A percentile compares a stretch with the other conserved stretches of the same genome.
Evolutionary conservation across 176 grass and related monocot species (phyloP).

Genomic region (Avena eriantha): DNA sequence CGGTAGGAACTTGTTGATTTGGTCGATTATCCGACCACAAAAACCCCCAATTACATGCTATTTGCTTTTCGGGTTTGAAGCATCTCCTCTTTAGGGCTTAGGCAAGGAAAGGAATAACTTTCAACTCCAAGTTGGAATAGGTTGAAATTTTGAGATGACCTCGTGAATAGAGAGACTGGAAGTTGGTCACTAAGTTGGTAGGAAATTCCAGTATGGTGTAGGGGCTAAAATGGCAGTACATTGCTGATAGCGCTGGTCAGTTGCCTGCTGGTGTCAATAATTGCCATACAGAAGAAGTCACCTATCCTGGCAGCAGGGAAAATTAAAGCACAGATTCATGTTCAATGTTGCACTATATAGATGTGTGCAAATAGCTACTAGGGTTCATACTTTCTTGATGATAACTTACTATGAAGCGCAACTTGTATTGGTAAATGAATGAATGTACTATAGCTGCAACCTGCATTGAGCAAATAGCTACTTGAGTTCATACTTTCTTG

Average conservation of each 20-base stretch:
- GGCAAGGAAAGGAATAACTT: background rate
- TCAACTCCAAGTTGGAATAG: background rate
- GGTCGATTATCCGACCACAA: background rate
- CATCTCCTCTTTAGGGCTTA: background rate
- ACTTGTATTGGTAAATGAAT: too few relatives aligned
- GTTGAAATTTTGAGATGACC: background rate
- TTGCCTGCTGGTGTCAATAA: background rate
- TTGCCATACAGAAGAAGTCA: background rate
- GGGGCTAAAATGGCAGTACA: constrained; percentile 9
- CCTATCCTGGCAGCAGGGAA: background rate
- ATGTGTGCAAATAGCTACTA: background rate
- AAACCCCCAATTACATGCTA: background rate
- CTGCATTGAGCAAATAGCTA: background rate
- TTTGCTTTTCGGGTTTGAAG: background rate
- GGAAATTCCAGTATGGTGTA: background rate
- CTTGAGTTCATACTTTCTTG: too few relatives aligned
- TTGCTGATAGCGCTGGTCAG: constrained; percentile 13
- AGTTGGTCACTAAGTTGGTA: background rate
- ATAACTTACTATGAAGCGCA: too few relatives aligned
- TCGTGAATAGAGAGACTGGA: background rate
- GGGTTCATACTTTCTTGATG: too few relatives aligned
- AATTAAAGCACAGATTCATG: background rate
- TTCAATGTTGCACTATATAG: background rate
- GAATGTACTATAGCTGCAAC: background rate
- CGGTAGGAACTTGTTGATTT: background rate